Conservation (phyloP, 345 rosid species). For the Eutrema yunnanense region DNA sequence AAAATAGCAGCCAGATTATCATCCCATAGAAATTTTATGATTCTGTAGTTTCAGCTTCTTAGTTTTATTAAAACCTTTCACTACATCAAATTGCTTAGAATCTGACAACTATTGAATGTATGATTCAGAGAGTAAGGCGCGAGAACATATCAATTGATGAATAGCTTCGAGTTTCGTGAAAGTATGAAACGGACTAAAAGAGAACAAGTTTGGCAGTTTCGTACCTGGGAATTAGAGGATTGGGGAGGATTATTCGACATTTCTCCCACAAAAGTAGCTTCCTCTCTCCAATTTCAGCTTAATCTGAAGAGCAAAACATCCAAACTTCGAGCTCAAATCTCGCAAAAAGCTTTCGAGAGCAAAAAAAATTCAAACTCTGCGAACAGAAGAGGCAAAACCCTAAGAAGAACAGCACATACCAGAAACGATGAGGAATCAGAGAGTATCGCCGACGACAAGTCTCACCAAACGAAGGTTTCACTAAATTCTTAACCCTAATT, state of each 20-base stretch:
- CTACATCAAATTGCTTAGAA: not conserved
- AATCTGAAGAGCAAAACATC: slow-evolving; percentile 9
- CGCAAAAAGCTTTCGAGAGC: not conserved
- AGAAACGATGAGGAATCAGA: not conserved
- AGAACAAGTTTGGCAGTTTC: not conserved
- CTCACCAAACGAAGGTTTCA: not conserved
- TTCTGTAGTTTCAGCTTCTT: not conserved
- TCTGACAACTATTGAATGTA: not conserved
- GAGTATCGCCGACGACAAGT: not conserved
- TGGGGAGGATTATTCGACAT: slow-evolving; percentile 73
- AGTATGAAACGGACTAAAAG: not conserved
- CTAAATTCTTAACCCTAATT: slow-evolving; percentile 5
- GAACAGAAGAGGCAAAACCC: not conserved
- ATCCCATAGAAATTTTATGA: not conserved
- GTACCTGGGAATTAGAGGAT: slow-evolving; percentile 61
- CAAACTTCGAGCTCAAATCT: not conserved
- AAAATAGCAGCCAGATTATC: not conserved
- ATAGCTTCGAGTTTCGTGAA: slow-evolving; percentile 2
- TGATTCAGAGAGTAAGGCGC: not conserved
- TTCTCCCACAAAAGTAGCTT: slow-evolving; percentile 16
- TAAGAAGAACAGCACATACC: not conserved
- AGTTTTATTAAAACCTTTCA: not conserved
- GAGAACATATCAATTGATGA: not conserved
- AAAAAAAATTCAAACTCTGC: not conserved
- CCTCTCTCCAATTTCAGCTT: not conserved